Conservation (phyloP, 2,329 filamentous ascomycete species). For the Helotiales sp. region DNA sequence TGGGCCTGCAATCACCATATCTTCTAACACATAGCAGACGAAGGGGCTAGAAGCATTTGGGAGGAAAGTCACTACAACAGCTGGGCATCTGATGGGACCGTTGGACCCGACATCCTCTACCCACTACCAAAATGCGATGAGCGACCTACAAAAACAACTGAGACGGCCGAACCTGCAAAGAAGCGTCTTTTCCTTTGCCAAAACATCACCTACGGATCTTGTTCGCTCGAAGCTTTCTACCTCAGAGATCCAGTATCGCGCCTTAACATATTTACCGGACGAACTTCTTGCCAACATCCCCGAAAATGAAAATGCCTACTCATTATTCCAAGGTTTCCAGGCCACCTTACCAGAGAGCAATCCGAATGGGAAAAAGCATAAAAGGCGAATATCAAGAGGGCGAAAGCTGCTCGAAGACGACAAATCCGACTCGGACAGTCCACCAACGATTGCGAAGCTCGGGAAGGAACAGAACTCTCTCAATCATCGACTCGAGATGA, state of each 20-base stretch:
- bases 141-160: slow-evolving; percentile 87
- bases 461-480: slow-evolving; percentile 80
- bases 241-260: slow-evolving; percentile 91
- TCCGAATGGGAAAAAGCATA: slow-evolving; percentile 72
- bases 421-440: slow-evolving; percentile 57
- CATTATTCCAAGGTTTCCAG: slow-evolving; percentile 95
- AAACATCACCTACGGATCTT: slow-evolving; percentile 90
- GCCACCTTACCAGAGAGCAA: slow-evolving; percentile 77
- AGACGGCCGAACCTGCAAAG: slow-evolving; percentile 83
- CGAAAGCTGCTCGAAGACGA: slow-evolving; percentile 76
- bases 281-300: slow-evolving; percentile 90
- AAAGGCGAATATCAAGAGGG: slow-evolving; percentile 73
- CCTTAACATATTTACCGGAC: slow-evolving; percentile 85
- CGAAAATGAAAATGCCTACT: slow-evolving; percentile 84
- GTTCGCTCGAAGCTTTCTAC: slow-evolving; percentile 91
- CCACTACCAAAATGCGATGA: slow-evolving; percentile 87
- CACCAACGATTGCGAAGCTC: slow-evolving; percentile 72
- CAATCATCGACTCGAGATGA: slow-evolving; percentile 87
- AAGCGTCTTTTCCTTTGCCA: slow-evolving; percentile 88
- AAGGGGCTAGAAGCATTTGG: slow-evolving; percentile 91
- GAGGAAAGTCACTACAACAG: slow-evolving; percentile 92
- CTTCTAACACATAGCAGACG: slow-evolving; percentile 57
- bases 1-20: not conserved
- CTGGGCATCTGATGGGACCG: slow-evolving; percentile 83
- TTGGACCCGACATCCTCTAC: slow-evolving; percentile 60